phyloP scores from a whole-genome alignment of 345 rosid species.

The Populus nigra region DNA sequence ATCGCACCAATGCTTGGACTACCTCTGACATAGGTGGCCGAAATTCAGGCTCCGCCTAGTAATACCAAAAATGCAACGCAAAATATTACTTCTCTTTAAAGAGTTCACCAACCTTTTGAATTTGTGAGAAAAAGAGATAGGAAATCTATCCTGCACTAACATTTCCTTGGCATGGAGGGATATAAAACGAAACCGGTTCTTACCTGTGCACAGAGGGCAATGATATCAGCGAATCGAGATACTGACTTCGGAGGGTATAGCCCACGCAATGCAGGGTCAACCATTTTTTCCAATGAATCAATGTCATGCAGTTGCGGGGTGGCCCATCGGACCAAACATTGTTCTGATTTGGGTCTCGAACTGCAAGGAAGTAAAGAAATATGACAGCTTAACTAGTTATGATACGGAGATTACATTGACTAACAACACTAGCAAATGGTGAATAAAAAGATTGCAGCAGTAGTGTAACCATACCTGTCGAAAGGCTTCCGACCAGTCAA shows the following conservation, averaged over 20 bases:
- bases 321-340: constrained; percentile 78
- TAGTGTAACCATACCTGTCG: constrained; percentile 48
- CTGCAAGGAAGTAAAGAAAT: constrained; percentile 26
- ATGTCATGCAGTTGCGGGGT: constrained; percentile 67
- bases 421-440: not conserved
- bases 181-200: not conserved
- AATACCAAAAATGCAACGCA: not conserved
- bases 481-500: constrained; percentile 80
- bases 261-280: constrained; percentile 86
- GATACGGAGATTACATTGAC: not conserved
- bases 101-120: not conserved
- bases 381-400: not conserved
- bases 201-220: constrained; percentile 83
- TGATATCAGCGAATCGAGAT: constrained; percentile 68
- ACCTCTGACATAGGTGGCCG: constrained; percentile 87
- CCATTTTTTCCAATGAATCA: constrained; percentile 65
- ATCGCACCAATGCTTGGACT: constrained; percentile 71
- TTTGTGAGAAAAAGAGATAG: not conserved
- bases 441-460: not conserved
- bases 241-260: constrained; percentile 76
- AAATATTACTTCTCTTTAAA: no score
- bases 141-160: no score
- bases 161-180: not conserved
- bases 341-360: constrained; percentile 60
- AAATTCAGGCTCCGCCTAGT: constrained; percentile 70